Base-by-base conservation (phyloP, 805 yeast genomes). In the Starmerella gropengiesseri region DNA sequence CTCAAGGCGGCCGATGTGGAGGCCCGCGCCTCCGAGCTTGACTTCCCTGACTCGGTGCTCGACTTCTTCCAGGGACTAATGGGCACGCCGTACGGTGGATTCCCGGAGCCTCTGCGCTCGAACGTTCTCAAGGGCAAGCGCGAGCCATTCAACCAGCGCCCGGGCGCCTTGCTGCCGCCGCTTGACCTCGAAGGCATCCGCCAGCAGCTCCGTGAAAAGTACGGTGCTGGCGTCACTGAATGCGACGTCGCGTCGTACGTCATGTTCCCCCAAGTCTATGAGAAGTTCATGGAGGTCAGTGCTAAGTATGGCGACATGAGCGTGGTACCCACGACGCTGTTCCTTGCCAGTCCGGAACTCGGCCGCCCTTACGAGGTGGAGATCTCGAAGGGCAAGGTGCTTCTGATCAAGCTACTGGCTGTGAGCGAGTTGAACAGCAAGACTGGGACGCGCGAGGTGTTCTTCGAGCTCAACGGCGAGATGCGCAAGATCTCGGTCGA, bases 41-140 rank as follows among this genome's bases (percentile, higher is more conserved):
- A 91, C 67, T 89, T 91, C 95, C 99, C 98, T 50, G 96, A 82
- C 60, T 89, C 97, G 17, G 95, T 91, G 14, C 74, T 91, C 62
- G 99, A 91, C 66, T 91, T 91, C 76, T 86, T 91, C 74, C 95
- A 91, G 71, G 99, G 99, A 57, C 74, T 91, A 63, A 91, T 91
- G 83, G 99, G 99, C 62, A 91, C 91, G 54, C 99, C 99, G 59
- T 85, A 84, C 62, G 99, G 98, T 54, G 99, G 99, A 7, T 91
- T 91, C 94, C 98, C 99, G 47, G 99, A 91, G 68, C 98, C 99
- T 30, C 72, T 91, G 65, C 79, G 99, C 68, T 73, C 95, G 30
- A 84, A 87, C 63, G 74, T 91, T 50, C 76, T 91, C 59, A 77
- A 78, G 58, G 93, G 87, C 63, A 86, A 86, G 78, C 81, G 98